Evolutionary conservation across 2,329 filamentous ascomycete species (phyloP), one percentile per base, ranked within the genome.

Genomic region (Elsinoe fawcettii): DNA sequence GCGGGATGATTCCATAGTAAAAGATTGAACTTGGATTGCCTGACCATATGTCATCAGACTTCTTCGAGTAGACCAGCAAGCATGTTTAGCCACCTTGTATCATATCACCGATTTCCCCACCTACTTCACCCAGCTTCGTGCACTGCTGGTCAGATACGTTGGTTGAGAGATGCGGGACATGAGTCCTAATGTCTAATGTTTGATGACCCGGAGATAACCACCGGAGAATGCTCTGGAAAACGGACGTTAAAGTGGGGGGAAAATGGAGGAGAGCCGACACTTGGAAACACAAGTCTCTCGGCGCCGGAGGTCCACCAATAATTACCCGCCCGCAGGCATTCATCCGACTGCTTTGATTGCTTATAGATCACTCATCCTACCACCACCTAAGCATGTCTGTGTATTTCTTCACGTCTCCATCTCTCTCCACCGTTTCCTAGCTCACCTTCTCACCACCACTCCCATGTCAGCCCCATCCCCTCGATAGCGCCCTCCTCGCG

Each of bases 361-460:
- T 53, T 53, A 53, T 53, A 53, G 32, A 53, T 53, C 49, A 39
- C 49, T 53, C 49, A 53, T 53, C 49, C 49, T 20, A 9, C 46
- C 9, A 25, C 46, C 27, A 16, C n/a, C 49, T 53, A 53, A 39
- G 25, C 49, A 53, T 53, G 49, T 39, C 18, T 37, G 14, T 18
- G 14, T 22, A 20, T 25, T 18, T 22, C 27, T 51, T 20, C 30
- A 18, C 5, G 23, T 25, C 25, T 39, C 18, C 25, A 12, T 22
- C n/a, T 12, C 46, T 14, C 18, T 36, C 25, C n/a, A 5, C 11
- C 23, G 14, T 22, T 11, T 32, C 49, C 16, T 20, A 18, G 34
- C 18, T 22, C 49, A 39, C 32, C 25, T 27, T 6, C n/a, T 7
- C 18, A 51, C 7, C 46, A 51, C 18, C 30, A 25, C 18, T 7